Evolutionary conservation across 768 basidiomycete genomes (phyloP).

Genomic region (Mycena latifolia): DNA sequence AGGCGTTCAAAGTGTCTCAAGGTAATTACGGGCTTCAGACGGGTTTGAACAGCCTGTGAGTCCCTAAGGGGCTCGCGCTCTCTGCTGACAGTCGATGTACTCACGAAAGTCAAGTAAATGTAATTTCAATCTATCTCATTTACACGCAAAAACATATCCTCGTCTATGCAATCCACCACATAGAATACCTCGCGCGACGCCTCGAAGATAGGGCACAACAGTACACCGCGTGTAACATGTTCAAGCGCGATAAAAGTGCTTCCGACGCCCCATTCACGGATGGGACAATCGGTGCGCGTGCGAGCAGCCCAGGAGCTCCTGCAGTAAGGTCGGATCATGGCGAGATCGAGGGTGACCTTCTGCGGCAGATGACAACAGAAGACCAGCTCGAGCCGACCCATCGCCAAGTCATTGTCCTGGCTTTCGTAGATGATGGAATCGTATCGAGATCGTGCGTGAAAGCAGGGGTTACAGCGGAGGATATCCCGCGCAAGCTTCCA

Average conservation of each 20-base stretch:
- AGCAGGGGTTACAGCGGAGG: neutral
- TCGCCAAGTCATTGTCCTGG: neutral
- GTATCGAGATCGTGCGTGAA: neutral
- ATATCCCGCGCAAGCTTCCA: neutral
- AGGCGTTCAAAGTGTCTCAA: too few relatives aligned
- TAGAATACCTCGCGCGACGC: neutral
- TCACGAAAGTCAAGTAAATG: too few relatives aligned
- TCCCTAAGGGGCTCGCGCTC: too few relatives aligned
- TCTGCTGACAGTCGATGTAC: too few relatives aligned
- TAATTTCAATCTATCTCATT: neutral
- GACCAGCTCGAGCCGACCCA: neutral
- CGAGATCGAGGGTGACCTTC: neutral
- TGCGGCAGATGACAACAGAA: neutral
- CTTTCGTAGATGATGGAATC: constrained; percentile 3
- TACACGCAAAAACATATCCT: constrained; percentile 10
- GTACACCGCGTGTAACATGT: neutral
- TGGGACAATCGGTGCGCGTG: neutral
- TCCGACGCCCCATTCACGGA: neutral
- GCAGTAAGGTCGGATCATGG: neutral
- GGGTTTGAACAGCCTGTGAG: too few relatives aligned
- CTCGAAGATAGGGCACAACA: constrained; percentile 3
- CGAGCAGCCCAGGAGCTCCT: neutral
- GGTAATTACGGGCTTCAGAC: too few relatives aligned
- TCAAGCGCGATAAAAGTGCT: constrained; percentile 1
- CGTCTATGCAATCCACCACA: constrained; percentile 4